Evolutionary conservation across 1,284 basidiomycete genomes (phyloP), one percentile per base, ranked within the genome.

Genomic region (Schizophyllum amplum): DNA sequence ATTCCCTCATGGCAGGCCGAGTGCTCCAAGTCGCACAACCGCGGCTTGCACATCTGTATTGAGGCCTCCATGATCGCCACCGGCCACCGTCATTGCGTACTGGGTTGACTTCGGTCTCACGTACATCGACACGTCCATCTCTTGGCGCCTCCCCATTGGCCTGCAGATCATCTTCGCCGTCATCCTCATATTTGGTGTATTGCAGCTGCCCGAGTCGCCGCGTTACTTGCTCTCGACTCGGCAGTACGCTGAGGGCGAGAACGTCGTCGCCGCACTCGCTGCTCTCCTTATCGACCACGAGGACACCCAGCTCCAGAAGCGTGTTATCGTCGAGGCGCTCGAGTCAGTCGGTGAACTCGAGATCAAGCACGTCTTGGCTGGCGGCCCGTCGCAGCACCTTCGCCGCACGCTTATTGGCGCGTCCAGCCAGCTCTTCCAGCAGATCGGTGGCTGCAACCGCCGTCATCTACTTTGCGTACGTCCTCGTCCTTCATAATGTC

Each of bases 1-100:
- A 77, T 81, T 54, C 80, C 80, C 5, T 75, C 75, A 17, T 78
- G 79, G 73, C 78, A 82, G 56, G 78, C 80, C 46, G 81, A 83
- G 67, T 75, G 75, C 27, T 78, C 80, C 53, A 78, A 78, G 63
- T 73, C 80, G 15, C 73, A 81, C 69, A 79, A 81, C 65, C 75
- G 81, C 64, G 80, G 81, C 55, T 73, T 80, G 64, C 72, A 81
- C 54, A 79, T 82, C 60, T 78, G 78, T 66, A 71, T 82, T 54
- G 80, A 82, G 65, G 78, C 78, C 9, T 76, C 77, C 7, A 77
- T 80, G 54, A 79, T 82, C 58, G 77, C 79, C 5, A 61, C 60
- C 22, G 79, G 80, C n/a, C 55, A 76, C 74, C 53, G 72, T 75
- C 24, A 58, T 63, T 17, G 62, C 64, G 0, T 66, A 66, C 51